Percentiles rank a stretch among this genome's conserved stretches.
These are phyloP conservation scores for Quercus phellos DNA, from an alignment of 331 rosid genomes.

Conservation along the genomic window DNA sequence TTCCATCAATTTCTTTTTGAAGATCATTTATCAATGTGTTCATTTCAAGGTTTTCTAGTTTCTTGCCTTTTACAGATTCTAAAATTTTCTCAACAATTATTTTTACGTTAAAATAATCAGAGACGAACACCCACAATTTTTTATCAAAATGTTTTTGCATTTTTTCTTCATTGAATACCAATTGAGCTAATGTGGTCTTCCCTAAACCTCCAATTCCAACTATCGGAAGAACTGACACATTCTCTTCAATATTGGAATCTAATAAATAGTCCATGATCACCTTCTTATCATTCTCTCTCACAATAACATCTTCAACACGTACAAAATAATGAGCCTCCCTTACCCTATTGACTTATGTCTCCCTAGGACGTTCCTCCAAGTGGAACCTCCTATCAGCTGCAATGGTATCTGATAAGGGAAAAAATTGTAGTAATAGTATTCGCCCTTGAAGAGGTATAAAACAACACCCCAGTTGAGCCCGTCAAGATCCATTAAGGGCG, in stretches of 20 bases:
- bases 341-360: not conserved
- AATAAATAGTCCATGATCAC: not conserved
- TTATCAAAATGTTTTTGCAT: not conserved
- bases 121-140: conserved; percentile 8
- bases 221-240: not conserved
- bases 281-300: conserved; percentile 3
- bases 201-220: conserved; percentile 22
- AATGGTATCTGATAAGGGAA: not conserved
- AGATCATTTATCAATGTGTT: not conserved
- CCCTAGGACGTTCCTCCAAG: not conserved
- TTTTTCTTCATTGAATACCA: conserved; percentile 5
- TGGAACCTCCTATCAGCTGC: not conserved
- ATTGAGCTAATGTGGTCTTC: conserved; percentile 8
- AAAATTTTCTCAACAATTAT: not conserved
- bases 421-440: too few relatives aligned
- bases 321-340: conserved; percentile 15
- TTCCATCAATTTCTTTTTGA: not conserved
- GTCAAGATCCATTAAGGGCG: too few relatives aligned
- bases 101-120: not conserved
- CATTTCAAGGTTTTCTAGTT: not conserved
- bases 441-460: too few relatives aligned
- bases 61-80: not conserved
- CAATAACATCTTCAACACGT: not conserved
- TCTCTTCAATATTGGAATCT: not conserved
- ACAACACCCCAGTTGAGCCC: too few relatives aligned